These are phyloP conservation scores for Scheffersomyces amazonensis DNA, from an alignment of 805 yeast genomes.

Conservation along the genomic window DNA sequence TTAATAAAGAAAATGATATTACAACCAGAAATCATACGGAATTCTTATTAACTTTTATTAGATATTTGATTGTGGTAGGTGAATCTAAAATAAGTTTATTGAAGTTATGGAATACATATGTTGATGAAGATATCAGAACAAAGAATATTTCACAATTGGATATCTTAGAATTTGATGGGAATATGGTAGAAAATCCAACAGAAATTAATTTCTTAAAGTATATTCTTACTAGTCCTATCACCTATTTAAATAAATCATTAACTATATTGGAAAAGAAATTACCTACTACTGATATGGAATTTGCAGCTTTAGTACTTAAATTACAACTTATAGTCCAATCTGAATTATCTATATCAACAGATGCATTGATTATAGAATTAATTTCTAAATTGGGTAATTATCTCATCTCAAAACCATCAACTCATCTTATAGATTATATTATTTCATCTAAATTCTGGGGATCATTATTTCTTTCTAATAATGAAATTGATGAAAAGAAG, in stretches of 20 bases:
- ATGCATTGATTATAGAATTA: conserved; percentile 27
- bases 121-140: not conserved
- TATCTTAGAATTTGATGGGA: conserved; percentile 1
- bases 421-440: not conserved
- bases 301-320: conserved; percentile 43
- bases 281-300: conserved; percentile 47
- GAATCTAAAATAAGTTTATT: conserved; percentile 44
- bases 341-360: conserved; percentile 14
- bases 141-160: not conserved
- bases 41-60: conserved; percentile 53
- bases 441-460: not conserved
- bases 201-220: not conserved
- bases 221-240: conserved; percentile 23
- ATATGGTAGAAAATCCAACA: not conserved
- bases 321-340: conserved; percentile 27
- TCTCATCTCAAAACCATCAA: conserved; percentile 9
- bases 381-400: conserved; percentile 46
- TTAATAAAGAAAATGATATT: conserved; percentile 15
- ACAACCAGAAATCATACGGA: conserved; percentile 13
- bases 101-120: conserved; percentile 8
- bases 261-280: conserved; percentile 20
- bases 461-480: not conserved
- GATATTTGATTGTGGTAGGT: conserved; percentile 53
- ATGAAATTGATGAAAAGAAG: not conserved
- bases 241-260: conserved; percentile 1